Conservation (phyloP, 2,329 filamentous ascomycete species). For the Talaromyces sp. region DNA sequence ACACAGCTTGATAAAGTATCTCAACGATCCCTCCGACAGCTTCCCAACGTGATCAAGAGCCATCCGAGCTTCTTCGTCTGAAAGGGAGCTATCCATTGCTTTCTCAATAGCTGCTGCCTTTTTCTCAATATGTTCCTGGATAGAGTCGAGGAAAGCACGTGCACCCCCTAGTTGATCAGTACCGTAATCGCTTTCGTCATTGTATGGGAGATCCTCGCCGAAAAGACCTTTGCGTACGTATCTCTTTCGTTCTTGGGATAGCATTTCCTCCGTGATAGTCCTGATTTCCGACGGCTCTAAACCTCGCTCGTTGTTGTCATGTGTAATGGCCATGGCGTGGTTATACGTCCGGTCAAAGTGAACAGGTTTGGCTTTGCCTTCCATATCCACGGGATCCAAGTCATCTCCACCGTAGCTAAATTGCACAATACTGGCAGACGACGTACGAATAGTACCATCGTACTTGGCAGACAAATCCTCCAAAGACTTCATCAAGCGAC, state of each 20-base stretch:
- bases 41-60: conserved; percentile 71
- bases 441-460: conserved; percentile 91
- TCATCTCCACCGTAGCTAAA: conserved; percentile 97
- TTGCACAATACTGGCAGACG: conserved; percentile 81
- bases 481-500: conserved; percentile 93
- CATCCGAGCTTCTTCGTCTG: conserved; percentile 31
- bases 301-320: conserved; percentile 70
- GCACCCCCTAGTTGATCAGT: conserved; percentile 78
- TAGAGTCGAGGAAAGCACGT: conserved; percentile 73
- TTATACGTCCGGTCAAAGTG: conserved; percentile 88
- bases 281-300: conserved; percentile 72
- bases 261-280: conserved; percentile 61
- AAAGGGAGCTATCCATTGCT: conserved; percentile 30
- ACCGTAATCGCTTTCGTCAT: conserved; percentile 63
- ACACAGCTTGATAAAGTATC: conserved; percentile 74
- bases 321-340: conserved; percentile 71
- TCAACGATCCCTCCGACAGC: conserved; percentile 69
- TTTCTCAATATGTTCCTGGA: conserved; percentile 67
- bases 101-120: conserved; percentile 58
- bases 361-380: conserved; percentile 86
- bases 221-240: conserved; percentile 61
- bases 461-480: conserved; percentile 93
- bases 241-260: conserved; percentile 65
- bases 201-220: conserved; percentile 62
- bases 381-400: conserved; percentile 95